A percentile compares a stretch with the other conserved stretches of the same genome.
Conservation (phyloP, 768 basidiomycete genomes). For the Boletus rex-veris region DNA sequence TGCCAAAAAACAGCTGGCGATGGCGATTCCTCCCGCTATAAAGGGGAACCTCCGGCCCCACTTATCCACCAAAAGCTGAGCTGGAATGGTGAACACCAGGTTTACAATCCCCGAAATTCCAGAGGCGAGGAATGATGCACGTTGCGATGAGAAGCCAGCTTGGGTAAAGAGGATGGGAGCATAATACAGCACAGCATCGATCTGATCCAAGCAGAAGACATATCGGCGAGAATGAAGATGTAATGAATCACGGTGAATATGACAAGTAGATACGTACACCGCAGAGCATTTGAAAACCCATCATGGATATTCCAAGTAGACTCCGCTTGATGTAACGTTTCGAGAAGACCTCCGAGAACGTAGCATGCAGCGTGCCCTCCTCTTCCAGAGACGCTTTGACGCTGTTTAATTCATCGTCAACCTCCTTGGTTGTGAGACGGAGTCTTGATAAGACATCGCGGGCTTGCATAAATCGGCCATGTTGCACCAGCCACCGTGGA, state of each 20-base stretch:
- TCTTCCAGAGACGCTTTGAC: conserved; percentile 24
- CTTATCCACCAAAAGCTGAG: conserved; percentile 39
- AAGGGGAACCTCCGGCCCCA: conserved; percentile 36
- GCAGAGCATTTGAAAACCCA: conserved; percentile 41
- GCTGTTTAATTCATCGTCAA: conserved; percentile 21
- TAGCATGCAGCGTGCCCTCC: conserved; percentile 14
- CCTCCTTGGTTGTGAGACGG: conserved; percentile 4
- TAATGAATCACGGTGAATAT: background rate
- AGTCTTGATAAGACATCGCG: conserved; percentile 25
- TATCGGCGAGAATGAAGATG: background rate
- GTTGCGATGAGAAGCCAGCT: conserved; percentile 45
- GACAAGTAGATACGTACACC: conserved; percentile 16
- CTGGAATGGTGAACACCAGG: conserved; percentile 36
- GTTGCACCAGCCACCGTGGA: conserved; percentile 31
- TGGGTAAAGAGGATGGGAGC: conserved; percentile 49
- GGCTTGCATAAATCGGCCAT: conserved; percentile 32
- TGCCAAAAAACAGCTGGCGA: conserved; percentile 37
- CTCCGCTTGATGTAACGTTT: conserved; percentile 33
- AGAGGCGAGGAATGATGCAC: conserved; percentile 49
- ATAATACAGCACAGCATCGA: conserved; percentile 34
- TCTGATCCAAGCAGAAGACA: conserved; percentile 11
- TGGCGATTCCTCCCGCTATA: conserved; percentile 42
- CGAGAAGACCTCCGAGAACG: conserved; percentile 29
- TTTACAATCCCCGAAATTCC: conserved; percentile 48
- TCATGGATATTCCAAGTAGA: conserved; percentile 40